phyloP scores from a whole-genome alignment of 176 grass and related monocot species.

The Oryza glumipatula region DNA sequence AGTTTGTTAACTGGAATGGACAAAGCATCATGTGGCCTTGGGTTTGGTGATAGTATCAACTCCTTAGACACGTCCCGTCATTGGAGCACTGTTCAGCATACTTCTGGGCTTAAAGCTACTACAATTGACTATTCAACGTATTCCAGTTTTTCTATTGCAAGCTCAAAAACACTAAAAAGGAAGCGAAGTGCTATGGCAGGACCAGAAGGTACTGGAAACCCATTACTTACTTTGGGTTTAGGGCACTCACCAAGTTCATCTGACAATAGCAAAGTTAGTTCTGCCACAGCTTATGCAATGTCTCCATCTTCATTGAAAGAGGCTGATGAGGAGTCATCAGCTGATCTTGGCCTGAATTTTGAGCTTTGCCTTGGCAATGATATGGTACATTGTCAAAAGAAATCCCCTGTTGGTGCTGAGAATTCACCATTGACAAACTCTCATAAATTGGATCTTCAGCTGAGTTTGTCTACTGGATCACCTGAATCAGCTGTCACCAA shows the following conservation, averaged over 20 bases:
- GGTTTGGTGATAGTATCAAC: constrained; percentile 42
- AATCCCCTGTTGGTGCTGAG: constrained; percentile 41
- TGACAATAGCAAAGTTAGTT: constrained; percentile 75
- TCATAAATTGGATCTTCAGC: constrained; percentile 63
- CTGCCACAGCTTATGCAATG: constrained; percentile 53
- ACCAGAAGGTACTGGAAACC: constrained; percentile 37
- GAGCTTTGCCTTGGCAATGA: constrained; percentile 57
- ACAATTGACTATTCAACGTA: constrained; percentile 39
- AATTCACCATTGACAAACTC: constrained; percentile 9
- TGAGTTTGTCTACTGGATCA: constrained; percentile 71
- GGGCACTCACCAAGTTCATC: constrained; percentile 63
- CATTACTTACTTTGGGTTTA: constrained; percentile 60
- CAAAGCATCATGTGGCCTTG: constrained; percentile 40
- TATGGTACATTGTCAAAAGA: constrained; percentile 41
- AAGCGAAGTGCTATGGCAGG: constrained; percentile 49
- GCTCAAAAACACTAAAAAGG: constrained; percentile 43
- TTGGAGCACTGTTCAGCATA: constrained; percentile 44
- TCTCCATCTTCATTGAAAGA: constrained; percentile 69
- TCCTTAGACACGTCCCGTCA: constrained; percentile 30
- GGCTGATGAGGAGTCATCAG: constrained; percentile 66
- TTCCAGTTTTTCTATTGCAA: constrained; percentile 43
- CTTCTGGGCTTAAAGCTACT: constrained; percentile 32
- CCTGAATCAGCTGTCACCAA: constrained; percentile 64
- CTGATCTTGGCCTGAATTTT: constrained; percentile 65
- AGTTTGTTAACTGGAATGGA: constrained; percentile 57